Evolutionary conservation across 768 basidiomycete species (phyloP), one percentile per base, ranked within the genome.

Genomic region (Scleroderma bovista): DNA sequence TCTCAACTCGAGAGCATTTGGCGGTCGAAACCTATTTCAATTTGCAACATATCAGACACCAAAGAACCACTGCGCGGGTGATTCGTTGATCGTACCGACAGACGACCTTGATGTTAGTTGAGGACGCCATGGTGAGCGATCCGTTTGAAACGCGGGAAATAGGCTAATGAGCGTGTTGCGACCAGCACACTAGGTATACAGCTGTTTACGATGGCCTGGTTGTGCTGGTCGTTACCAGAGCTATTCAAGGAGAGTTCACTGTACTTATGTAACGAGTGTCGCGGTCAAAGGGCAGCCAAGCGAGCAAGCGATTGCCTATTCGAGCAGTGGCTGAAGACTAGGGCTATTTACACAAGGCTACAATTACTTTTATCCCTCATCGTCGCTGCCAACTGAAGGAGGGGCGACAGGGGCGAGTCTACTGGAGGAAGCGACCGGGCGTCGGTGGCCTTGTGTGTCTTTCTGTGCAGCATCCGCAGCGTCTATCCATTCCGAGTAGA

Each of bases 91-190:
- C 92, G 59, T 60, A 94, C 95, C 95, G 92, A 79, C 95, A 98
- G 57, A 99, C 92, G 64, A 99, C 96, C 77, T 98, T 95, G 79
- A 95, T 93, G 68, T 94, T 94, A 58, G 84, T 93, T 54, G 75
- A 74, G 58, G 84, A 79, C 64, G 84, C 84, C 72, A 86, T 81
- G 73, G 77, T 79, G 65, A 63, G 60, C 57, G 57, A 65, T 65
- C 63, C 56, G 61, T 54, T 48, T 51, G 40, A 22, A 49, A 32
- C 47, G 53, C 50, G 51, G 50, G 53, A 46, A 32, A 48, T 36
- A 46, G 51, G 50, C 55, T 57, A 56, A 37, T n/a, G 42, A 34
- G 40, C 47, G 37, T 50, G 43, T 51, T 34, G 52, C 39, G 31
- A 44, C 59, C 55, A 57, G 47, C 38, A 46, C 44, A 41, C 26